Evolutionary conservation across 2,329 filamentous ascomycete genomes (phyloP).

Genomic region (Neodidymelliopsis sp.): DNA sequence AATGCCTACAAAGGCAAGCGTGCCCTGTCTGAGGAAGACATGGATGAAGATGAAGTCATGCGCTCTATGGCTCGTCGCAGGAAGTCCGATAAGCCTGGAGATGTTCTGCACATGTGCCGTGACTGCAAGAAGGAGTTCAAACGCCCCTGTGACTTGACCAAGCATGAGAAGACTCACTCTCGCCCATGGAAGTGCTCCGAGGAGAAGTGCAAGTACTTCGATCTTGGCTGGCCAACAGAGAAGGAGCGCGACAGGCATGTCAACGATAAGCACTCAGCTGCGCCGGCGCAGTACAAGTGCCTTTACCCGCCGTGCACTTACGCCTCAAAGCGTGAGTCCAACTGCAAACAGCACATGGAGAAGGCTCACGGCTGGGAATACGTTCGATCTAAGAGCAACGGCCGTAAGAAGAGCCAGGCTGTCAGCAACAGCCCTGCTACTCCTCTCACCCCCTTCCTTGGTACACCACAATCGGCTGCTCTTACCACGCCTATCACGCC

Average conservation of each 20-base stretch:
- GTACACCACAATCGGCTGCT: slow-evolving; percentile 45
- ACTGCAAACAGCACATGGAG: slow-evolving; percentile 99
- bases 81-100: slow-evolving; percentile 87
- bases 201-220: slow-evolving; percentile 84
- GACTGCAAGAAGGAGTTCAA: slow-evolving; percentile 91
- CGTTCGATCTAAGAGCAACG: slow-evolving; percentile 89
- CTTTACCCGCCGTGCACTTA: slow-evolving; percentile 85
- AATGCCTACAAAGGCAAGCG: slow-evolving; percentile 68
- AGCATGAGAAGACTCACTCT: slow-evolving; percentile 97
- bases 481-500: slow-evolving; percentile 49
- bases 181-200: slow-evolving; percentile 94
- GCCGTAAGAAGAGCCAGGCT: slow-evolving; percentile 52
- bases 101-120: slow-evolving; percentile 81
- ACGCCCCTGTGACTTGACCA: slow-evolving; percentile 94
- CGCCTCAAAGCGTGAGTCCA: slow-evolving; percentile 93
- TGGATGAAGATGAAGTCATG: slow-evolving; percentile 82
- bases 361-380: slow-evolving; percentile 94
- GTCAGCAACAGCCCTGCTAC: slow-evolving; percentile 36
- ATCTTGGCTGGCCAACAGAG: slow-evolving; percentile 93
- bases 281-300: slow-evolving; percentile 84
- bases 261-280: slow-evolving; percentile 91
- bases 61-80: slow-evolving; percentile 96
- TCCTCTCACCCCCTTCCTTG: slow-evolving; percentile 47
- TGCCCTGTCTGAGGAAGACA: slow-evolving; percentile 65
- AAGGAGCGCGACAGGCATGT: slow-evolving; percentile 96